phyloP scores from a whole-genome alignment of 2,329 filamentous ascomycete species.

The Dactylonectria estremocensis region DNA sequence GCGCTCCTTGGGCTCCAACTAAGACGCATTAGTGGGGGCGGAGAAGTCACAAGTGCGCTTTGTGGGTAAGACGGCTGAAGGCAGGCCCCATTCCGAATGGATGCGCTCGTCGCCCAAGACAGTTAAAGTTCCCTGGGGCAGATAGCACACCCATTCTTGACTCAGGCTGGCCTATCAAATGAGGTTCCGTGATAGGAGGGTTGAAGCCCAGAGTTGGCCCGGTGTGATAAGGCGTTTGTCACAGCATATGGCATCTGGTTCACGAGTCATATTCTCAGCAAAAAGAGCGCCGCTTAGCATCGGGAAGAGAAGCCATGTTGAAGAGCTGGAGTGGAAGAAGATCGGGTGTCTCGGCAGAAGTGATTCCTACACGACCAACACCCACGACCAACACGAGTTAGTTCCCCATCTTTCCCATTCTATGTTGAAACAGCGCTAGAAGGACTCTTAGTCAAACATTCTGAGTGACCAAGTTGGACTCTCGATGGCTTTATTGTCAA shows the following conservation, averaged over 20 bases:
- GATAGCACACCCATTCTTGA: conserved; percentile 2
- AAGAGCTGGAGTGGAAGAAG: not conserved
- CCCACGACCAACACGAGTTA: too few species aligned
- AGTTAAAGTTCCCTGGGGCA: conserved; percentile 13
- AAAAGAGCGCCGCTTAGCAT: conserved; percentile 1
- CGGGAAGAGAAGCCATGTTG: not conserved
- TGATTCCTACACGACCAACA: not conserved
- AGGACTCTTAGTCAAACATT: not conserved
- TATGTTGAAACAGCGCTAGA: not conserved
- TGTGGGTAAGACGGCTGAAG: conserved; percentile 4
- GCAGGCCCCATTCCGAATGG: conserved; percentile 7
- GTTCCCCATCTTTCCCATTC: not conserved
- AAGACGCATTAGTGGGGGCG: conserved; percentile 25
- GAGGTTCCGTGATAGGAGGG: too few species aligned
- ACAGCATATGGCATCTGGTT: not conserved
- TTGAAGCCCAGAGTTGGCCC: not conserved
- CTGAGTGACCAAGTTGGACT: not conserved
- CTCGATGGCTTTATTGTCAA: not conserved
- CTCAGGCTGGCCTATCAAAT: conserved; percentile 3
- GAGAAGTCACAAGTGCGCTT: conserved; percentile 7
- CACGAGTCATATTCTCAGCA: conserved; percentile 19
- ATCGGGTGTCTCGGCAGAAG: not conserved
- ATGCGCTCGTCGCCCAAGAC: not conserved
- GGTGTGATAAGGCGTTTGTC: conserved; percentile 18
- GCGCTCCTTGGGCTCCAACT: not conserved